Percentiles rank a stretch among this genome's conserved stretches.
These are phyloP conservation scores for Mucor indicus DNA, from an alignment of 371 early-diverging fungal species.

Conservation along the genomic window DNA sequence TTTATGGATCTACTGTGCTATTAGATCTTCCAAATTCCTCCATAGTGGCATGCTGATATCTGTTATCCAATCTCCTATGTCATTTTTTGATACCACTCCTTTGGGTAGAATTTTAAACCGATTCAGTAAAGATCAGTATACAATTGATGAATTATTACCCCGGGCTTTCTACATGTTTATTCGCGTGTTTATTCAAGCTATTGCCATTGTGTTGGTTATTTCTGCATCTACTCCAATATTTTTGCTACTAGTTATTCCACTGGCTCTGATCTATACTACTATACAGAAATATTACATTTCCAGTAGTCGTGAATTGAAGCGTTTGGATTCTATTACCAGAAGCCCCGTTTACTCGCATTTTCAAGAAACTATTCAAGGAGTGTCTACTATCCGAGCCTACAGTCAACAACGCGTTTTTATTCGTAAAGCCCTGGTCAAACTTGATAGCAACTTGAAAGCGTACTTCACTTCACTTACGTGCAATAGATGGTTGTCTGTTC, in stretches of 20 bases:
- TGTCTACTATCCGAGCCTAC: slow-evolving; percentile 81
- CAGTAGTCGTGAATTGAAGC: slow-evolving; percentile 74
- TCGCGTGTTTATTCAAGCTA: slow-evolving; percentile 41
- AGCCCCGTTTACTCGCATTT: slow-evolving; percentile 84
- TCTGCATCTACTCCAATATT: slow-evolving; percentile 59
- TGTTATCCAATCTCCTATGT: slow-evolving; percentile 72
- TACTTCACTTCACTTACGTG: slow-evolving; percentile 73
- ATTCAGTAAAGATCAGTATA: slow-evolving; percentile 84
- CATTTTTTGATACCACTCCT: slow-evolving; percentile 84
- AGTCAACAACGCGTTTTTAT: slow-evolving; percentile 66
- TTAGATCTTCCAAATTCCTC: slow-evolving; percentile 60
- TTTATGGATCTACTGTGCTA: slow-evolving; percentile 78
- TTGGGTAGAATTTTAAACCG: slow-evolving; percentile 80
- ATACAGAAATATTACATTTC: slow-evolving; percentile 68
- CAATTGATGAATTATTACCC: slow-evolving; percentile 76
- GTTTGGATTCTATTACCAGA: slow-evolving; percentile 72
- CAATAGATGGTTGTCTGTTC: slow-evolving; percentile 91
- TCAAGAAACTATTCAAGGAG: slow-evolving; percentile 70
- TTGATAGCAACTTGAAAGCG: slow-evolving; percentile 78
- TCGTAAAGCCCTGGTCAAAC: slow-evolving; percentile 57
- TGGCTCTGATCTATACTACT: slow-evolving; percentile 53
- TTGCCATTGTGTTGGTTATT: slow-evolving; percentile 57
- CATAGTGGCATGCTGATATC: slow-evolving; percentile 54
- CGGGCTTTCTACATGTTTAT: slow-evolving; percentile 58
- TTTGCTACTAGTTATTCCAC: slow-evolving; percentile 47